These are phyloP conservation scores for Tylopilus subfusipes DNA, from an alignment of 768 basidiomycete species.

Conservation along the genomic window DNA sequence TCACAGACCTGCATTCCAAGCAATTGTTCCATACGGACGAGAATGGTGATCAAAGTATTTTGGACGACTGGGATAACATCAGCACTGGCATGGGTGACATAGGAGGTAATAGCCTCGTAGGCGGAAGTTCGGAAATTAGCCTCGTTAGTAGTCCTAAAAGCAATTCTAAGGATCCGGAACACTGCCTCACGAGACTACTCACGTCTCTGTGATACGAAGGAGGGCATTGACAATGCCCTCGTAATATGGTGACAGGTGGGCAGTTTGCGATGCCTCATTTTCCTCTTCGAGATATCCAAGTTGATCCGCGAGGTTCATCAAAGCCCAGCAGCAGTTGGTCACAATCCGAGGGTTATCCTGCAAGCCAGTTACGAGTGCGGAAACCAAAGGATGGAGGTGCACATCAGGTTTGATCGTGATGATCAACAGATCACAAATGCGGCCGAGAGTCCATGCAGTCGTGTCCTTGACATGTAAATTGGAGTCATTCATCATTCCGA, in stretches of 20 bases:
- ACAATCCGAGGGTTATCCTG: constrained; percentile 80
- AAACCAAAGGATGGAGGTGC: constrained; percentile 79
- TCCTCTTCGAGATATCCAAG: constrained; percentile 68
- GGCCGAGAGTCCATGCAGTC: constrained; percentile 94
- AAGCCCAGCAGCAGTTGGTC: constrained; percentile 92
- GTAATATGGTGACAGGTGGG: constrained; percentile 84
- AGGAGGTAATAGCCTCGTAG: constrained; percentile 92
- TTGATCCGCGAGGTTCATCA: constrained; percentile 95
- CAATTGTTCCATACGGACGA: constrained; percentile 89
- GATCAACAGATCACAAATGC: constrained; percentile 89
- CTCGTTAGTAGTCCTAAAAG: constrained; percentile 71
- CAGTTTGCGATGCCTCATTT: constrained; percentile 48
- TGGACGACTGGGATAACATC: constrained; percentile 82
- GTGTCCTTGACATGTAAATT: constrained; percentile 92
- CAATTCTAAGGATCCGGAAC: constrained; percentile 10
- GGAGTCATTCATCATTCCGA: constrained; percentile 90
- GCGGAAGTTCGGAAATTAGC: constrained; percentile 92
- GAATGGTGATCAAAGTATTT: constrained; percentile 73
- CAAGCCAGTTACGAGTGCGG: constrained; percentile 79
- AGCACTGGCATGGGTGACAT: constrained; percentile 72
- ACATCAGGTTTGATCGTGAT: constrained; percentile 83
- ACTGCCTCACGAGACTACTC: constrained; percentile 22
- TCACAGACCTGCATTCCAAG: constrained; percentile 70
- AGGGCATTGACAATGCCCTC: constrained; percentile 83
- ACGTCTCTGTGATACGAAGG: constrained; percentile 86